Evolutionary conservation across 352 stramenopile genomes (phyloP), one percentile per base, ranked within the genome.

Genomic region (Thalassiosira exigua): DNA sequence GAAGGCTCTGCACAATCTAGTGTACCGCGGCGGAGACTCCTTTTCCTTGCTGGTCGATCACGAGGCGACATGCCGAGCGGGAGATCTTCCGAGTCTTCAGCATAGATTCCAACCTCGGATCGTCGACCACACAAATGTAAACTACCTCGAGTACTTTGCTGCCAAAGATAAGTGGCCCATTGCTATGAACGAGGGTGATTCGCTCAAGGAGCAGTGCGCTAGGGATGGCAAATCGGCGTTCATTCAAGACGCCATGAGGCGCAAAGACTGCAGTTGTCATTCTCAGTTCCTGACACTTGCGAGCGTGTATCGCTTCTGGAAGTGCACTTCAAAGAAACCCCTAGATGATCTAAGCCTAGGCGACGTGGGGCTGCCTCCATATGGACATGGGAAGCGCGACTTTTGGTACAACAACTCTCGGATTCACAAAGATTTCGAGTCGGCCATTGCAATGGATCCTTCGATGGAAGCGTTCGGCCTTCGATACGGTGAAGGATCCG

Each of bases 191-290:
- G 79, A 91, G 44, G 76, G 82, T 48, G 77, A 69, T 29, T 51
- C 50, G 29, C 69, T 53, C 36, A 69, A 61, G 29, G 65, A 84
- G 30, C 33, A 60, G 19, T 99, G 96, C 69, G 95, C 89, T 0
- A 87, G 97, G 5, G 96, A 99, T 74, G 91, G 98, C 78, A 98
- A 98, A 78, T 98, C 96, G 91, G 80, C 88, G n/a, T 93, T 95
- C 21, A 87, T 98, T 7, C 80, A 92, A 52, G 85, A 96, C 9
- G 94, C 94, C 0, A 91, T 98, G 52, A 84, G 93, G 42, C 91
- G 95, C 2, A 83, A 95, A 64, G 95, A 98, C 22, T 99, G 97
- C 79, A 85, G 98, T 76, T 98, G 97, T 69, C 67, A 93, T 5
- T 75, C 71, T 4, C 93, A 98, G 75, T 91, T 95, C n/a, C 91